Conservation (phyloP, 106 monocot genomes). For the Amphibolis antarctica region DNA sequence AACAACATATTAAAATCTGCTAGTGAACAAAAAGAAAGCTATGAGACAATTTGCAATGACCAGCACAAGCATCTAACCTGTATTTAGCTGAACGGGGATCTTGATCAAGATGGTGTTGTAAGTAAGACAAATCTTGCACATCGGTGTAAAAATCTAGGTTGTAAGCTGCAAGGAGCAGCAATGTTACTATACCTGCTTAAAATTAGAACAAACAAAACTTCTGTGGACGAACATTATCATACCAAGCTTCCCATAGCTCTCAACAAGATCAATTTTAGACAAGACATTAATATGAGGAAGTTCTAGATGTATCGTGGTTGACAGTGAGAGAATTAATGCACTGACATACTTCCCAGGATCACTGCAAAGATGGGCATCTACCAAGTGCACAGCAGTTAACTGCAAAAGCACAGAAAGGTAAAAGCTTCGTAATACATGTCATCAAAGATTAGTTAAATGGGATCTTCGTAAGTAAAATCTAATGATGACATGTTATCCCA, state of each 20-base stretch:
- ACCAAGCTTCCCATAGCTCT: slow-evolving; percentile 91
- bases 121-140: slow-evolving; percentile 90
- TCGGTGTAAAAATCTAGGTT: slow-evolving; percentile 94
- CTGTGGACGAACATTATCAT: background rate
- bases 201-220: background rate
- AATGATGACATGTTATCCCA: slow-evolving; percentile 20
- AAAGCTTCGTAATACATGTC: background rate
- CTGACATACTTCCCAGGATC: slow-evolving; percentile 97
- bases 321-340: slow-evolving; percentile 77
- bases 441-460: background rate
- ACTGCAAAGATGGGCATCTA: slow-evolving; percentile 91
- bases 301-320: slow-evolving; percentile 91
- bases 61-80: slow-evolving; percentile 39
- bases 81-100: slow-evolving; percentile 88
- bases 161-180: slow-evolving; percentile 43
- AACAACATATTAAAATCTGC: no score
- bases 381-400: slow-evolving; percentile 80
- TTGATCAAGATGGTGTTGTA: slow-evolving; percentile 86
- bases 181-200: background rate
- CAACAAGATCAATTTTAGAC: slow-evolving; percentile 95
- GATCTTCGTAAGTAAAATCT: background rate
- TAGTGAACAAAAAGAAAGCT: no score
- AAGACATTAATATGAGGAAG: slow-evolving; percentile 94
- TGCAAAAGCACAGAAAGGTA: slow-evolving; percentile 18
- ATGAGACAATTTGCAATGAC: no score